Base-by-base conservation (phyloP, 192 early-diverging fungal species). In the Gigaspora rosea region DNA sequence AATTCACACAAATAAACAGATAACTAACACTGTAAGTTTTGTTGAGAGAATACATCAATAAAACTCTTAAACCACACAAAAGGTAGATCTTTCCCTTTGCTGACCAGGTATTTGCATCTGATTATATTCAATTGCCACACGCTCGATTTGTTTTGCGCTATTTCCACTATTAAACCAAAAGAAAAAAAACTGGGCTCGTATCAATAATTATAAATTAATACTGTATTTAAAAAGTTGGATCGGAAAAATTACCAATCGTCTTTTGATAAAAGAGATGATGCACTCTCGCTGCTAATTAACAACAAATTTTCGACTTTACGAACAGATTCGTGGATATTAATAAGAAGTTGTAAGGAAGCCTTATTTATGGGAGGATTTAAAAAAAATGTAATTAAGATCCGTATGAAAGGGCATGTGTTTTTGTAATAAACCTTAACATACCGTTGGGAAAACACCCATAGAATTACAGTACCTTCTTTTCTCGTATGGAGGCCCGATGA, bases 81-180 rank as follows among this genome's bases (percentile, higher is more conserved):
- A 2, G 91, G 82, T 20, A 90, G 78, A 12, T 76, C 82, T 69
- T 90, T 82, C 8, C 91, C 91, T 61, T 85, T 82, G 18, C 82
- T 84, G 2, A 93, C 90, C 8, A 94, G 85, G 76, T 92, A 92
- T 73, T n/a, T 88, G 91, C 84, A 95, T 90, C 70, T 95, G 93
- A 69, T 95, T 94, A 76, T 87, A 95, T 82, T 95, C 94, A 36
- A 93, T 90, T 15, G 94, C 94, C 8, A 95, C 92, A 22, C 93
- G 88, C 71, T 95, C 94, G 27, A 95, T 85, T 27, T 91, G 88
- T 63, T 95, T 94, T 32, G 88, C 89, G 6, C 88, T 84, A 54
- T 83, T 85, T 61, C 82, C 78, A 47, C 80, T 84, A 76, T n/a
- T 73, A 9, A n/a, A 33, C 32, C 49, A 16, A 54, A 22, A 10